Conservation (phyloP, 164 flowering plant species). For the Aristolochia californica region DNA sequence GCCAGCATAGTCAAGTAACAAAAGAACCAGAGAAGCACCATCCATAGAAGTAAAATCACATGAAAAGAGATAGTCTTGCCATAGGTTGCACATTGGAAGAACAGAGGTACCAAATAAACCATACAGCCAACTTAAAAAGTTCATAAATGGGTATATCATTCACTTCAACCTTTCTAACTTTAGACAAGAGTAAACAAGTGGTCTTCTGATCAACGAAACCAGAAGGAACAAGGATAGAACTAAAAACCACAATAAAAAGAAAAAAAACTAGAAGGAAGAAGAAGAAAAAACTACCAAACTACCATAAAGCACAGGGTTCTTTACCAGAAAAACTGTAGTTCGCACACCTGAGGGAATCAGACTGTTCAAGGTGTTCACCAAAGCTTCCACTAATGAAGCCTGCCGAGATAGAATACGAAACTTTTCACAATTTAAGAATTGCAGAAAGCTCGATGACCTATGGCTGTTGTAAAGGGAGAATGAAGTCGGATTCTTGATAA, state of each 20-base stretch:
- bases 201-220: not conserved
- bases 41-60: too few species aligned
- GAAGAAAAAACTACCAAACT: not conserved
- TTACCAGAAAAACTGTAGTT: not conserved
- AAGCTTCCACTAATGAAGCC: not conserved
- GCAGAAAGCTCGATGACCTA: not conserved
- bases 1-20: too few species aligned
- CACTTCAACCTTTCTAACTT: too few species aligned
- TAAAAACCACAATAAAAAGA: not conserved
- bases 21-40: too few species aligned
- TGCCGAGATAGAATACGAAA: not conserved
- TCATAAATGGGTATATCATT: too few species aligned
- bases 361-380: not conserved
- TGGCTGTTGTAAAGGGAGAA: not conserved
- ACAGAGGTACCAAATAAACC: too few species aligned
- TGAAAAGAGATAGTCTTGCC: too few species aligned
- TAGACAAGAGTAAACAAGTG: not conserved
- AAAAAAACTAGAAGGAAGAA: not conserved
- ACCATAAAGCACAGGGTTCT: not conserved
- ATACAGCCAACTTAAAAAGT: too few species aligned
- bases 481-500: not conserved
- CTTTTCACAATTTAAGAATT: not conserved
- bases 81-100: too few species aligned
- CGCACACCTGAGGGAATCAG: not conserved
- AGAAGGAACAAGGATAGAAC: not conserved